Percentiles rank a stretch among this genome's conserved stretches.
Conservation (phyloP, 306 rosid genomes). For the Cucurbita pepo region DNA sequence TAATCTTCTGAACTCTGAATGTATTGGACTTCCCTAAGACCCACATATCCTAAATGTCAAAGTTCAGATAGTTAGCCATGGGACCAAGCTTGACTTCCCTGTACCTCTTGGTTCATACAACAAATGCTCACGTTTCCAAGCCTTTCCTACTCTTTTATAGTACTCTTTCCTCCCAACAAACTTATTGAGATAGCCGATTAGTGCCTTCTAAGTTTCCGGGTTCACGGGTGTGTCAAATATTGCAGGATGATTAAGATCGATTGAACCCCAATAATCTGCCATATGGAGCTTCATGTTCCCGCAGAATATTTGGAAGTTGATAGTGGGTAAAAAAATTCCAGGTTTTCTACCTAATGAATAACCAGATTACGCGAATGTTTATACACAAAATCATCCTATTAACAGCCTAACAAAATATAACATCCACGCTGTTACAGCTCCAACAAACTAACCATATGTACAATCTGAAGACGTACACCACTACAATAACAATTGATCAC, state of each 20-base stretch:
- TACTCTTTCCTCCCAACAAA: constrained; percentile 33
- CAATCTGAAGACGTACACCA: too few species aligned
- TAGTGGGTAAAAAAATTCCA: too few species aligned
- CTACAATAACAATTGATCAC: too few species aligned
- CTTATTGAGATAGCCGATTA: constrained; percentile 27
- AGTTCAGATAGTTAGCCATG: constrained; percentile 23
- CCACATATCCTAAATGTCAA: constrained; percentile 36
- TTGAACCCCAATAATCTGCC: constrained; percentile 39
- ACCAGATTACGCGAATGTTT: too few species aligned
- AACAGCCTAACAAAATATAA: too few species aligned
- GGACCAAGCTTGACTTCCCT: constrained; percentile 49
- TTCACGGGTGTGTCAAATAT: constrained; percentile 31
- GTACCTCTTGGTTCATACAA: constrained; percentile 48
- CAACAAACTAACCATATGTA: too few species aligned
- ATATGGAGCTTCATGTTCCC: constrained; percentile 29
- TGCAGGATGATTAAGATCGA: constrained; percentile 37
- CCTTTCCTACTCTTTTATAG: constrained; percentile 36
- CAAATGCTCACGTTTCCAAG: constrained; percentile 46
- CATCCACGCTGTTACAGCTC: too few species aligned
- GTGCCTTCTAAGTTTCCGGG: constrained; percentile 16
- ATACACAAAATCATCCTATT: too few species aligned
- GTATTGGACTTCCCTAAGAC: constrained; percentile 40
- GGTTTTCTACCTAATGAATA: too few species aligned
- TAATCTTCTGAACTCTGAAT: constrained; percentile 42
- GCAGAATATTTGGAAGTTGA: constrained; percentile 16